A percentile compares a stretch with the other conserved stretches of the same genome.
Conservation (phyloP, 352 stramenopile genomes). For the Phytophthora citricola region DNA sequence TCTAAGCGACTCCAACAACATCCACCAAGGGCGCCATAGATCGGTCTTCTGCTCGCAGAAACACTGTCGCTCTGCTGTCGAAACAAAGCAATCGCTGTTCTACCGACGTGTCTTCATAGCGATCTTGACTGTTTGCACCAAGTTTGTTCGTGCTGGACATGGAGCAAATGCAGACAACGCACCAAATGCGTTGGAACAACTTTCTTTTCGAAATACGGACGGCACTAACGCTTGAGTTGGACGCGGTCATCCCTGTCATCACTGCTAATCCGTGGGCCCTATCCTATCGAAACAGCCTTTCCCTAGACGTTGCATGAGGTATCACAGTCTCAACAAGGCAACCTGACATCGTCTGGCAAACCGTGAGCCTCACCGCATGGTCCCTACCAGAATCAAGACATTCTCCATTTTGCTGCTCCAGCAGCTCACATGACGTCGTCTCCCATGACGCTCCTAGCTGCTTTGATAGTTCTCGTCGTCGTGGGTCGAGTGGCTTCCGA, state of each 20-base stretch:
- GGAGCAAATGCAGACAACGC: too few species aligned
- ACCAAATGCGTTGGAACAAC: too few species aligned
- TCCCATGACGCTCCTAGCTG: conserved; percentile 6
- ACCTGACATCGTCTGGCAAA: neutral
- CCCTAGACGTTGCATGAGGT: neutral
- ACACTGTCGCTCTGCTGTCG: neutral
- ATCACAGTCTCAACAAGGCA: conserved; percentile 2
- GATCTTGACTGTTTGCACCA: too few species aligned
- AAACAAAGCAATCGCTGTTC: neutral
- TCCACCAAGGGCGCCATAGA: neutral
- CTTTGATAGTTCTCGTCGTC: neutral
- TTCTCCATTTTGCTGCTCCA: neutral
- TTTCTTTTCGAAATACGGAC: neutral
- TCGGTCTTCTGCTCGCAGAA: neutral
- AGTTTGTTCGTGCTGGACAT: too few species aligned
- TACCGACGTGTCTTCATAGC: neutral
- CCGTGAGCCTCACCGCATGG: neutral
- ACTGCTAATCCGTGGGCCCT: neutral
- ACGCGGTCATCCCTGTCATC: neutral
- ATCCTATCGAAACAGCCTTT: neutral
- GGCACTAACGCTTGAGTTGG: neutral
- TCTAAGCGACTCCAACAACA: neutral
- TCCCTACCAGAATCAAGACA: neutral
- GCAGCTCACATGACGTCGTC: neutral
- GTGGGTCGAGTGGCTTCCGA: conserved; percentile 3